Evolutionary conservation across 768 basidiomycete genomes (phyloP), one percentile per base, ranked within the genome.

Genomic region (Suillus subaureus): DNA sequence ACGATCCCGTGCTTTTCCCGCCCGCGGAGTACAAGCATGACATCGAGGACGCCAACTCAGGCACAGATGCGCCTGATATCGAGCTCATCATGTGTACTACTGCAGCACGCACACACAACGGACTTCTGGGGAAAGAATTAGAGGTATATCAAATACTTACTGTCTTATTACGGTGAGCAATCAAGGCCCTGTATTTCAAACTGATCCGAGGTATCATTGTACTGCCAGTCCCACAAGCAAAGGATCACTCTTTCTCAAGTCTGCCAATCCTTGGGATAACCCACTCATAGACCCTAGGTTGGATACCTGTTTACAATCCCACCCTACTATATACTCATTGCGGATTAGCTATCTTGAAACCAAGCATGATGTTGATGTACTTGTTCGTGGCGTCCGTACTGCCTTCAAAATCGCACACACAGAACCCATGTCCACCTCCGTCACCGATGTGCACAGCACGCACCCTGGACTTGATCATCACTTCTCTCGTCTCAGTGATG

Each of bases 251-350:
- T 61, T 73, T 37, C 70, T 85, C 23, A 76, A 75, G 60, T 84
- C 84, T 0, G 66, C 73, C 1, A 69, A 82, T 54, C 81, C 82
- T 16, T 76, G 75, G 69, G 82, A 83, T 13, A 61, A 71, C 0
- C 83, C 83, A 1, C 21, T 79, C 49, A 78, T 84, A 16, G 80
- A 84, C 64, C 84, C 83, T 28, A 77, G 77, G 81, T 80, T 55
- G 6, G 79, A 11, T 40, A 40, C 39, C 8, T 6, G 9, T 26
- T 40, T 18, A n/a, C 16, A n/a, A 40, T 40, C 57, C 9, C 2
- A n/a, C 15, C 8, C 16, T 23, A 18, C 9, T 26, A 15, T 26
- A 23, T 26, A 39, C 56, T 58, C 37, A 58, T 26, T 39, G 8
- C 21, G 23, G 16, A 1, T 13, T 58, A 84, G 83, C 62, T 85